Base-by-base conservation (phyloP, 2,329 filamentous ascomycete species). In the Sporothrix luriei region DNA sequence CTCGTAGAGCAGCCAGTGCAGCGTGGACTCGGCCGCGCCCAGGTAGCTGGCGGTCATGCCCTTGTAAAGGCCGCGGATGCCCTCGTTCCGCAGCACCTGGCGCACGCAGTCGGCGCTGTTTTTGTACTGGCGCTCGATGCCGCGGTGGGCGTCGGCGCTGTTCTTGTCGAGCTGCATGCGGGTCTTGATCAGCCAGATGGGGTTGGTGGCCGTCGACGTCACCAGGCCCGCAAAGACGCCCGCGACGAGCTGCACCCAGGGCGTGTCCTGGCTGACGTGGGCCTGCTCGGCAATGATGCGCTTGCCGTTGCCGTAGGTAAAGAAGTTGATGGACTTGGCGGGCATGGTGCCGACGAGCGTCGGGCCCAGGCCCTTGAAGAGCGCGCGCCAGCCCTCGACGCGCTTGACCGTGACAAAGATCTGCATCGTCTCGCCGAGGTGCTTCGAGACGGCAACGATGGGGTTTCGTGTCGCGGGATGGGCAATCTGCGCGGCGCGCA, bases 121-220 rank as follows among this genome's bases (percentile, higher is more conserved):
- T 78, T 88, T 88, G 80, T 98, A 97, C 76, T 88, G 88, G 67
- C 94, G 84, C 68, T 81, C 80, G 33, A 81, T 78, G 51, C 83
- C 84, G 33, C 82, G 86, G 71, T 85, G 82, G 72, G 85, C 82
- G 74, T 87, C 86, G 19, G 90, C 90, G 67, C 88, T 87, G 77
- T 91, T 92, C 82, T 94, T 96, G 82, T 98, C 94, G 46, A 98
- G 86, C 80, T 98, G 94, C 75, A 98, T 79, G 43, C 94, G 85
- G 52, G 94, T 98, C 84, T 98, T 98, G 77, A 98, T 88, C 73
- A 98, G 86, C 94, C 94, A 98, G 76, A 98, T 97, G 1, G 94
- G 94, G 79, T 97, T 97, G 49, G 94, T 98, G 26, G 91, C 92
- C 0, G 94, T 97, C 61, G 92, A 92, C 0, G 94, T 97, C 7